phyloP scores from a whole-genome alignment of 2,329 filamentous ascomycete genomes.

The Fusarium setosum region DNA sequence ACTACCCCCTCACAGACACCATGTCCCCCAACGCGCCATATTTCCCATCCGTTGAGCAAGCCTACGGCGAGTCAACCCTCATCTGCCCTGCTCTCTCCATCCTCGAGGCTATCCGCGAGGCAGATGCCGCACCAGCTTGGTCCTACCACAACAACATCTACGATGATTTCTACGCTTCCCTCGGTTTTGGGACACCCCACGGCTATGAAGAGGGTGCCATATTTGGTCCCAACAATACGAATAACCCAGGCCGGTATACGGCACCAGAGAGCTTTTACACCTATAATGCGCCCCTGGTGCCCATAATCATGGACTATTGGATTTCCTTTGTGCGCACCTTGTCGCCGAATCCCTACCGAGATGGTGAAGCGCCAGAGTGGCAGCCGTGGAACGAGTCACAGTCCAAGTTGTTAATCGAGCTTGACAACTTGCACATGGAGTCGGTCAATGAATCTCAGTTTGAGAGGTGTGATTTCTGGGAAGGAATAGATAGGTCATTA shows the following conservation, averaged over 20 bases:
- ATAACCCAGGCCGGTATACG: background rate
- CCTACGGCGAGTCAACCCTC: constrained; percentile 55
- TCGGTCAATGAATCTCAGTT: constrained; percentile 29
- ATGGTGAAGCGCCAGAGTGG: constrained; percentile 49
- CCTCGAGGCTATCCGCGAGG: background rate
- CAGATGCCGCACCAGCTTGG: constrained; percentile 43
- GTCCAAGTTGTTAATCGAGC: constrained; percentile 50
- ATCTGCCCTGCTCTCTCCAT: constrained; percentile 51
- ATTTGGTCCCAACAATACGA: constrained; percentile 49
- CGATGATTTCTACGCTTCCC: constrained; percentile 46
- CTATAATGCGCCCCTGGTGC: constrained; percentile 52
- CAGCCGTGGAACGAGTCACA: constrained; percentile 44
- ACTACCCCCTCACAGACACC: constrained; percentile 47
- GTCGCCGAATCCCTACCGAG: constrained; percentile 48
- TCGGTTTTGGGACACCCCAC: constrained; percentile 56
- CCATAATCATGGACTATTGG: constrained; percentile 57
- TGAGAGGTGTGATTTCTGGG: constrained; percentile 55
- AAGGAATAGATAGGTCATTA: constrained; percentile 40
- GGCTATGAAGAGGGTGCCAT: constrained; percentile 56
- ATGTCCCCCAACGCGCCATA: constrained; percentile 50
- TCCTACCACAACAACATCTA: constrained; percentile 58
- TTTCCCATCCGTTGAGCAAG: constrained; percentile 51
- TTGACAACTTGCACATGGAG: constrained; percentile 51
- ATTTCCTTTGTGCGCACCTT: constrained; percentile 55
- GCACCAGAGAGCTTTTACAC: background rate